Percentiles rank a stretch among this genome's conserved stretches.
Conservation (phyloP, 2,329 filamentous ascomycete species). For the Macrophomina phaseolina region DNA sequence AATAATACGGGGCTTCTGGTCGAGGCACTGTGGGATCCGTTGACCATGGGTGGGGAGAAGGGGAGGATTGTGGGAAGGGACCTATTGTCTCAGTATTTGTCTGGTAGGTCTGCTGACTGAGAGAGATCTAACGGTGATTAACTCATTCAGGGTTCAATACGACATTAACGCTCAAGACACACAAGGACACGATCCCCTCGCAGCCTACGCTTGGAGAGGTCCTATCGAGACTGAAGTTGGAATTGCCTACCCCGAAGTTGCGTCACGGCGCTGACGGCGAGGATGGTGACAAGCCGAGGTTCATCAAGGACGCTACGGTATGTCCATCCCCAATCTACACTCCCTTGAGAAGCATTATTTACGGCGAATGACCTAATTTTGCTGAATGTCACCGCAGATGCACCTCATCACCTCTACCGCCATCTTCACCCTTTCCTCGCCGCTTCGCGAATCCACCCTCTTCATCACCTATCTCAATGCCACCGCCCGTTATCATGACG, state of each 20-base stretch:
- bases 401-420: constrained; percentile 88
- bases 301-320: constrained; percentile 81
- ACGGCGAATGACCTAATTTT: too few relatives aligned
- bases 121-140: not conserved
- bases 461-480: constrained; percentile 82
- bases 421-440: constrained; percentile 81
- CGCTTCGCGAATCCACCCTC: constrained; percentile 73
- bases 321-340: constrained; percentile 21
- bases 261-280: constrained; percentile 48
- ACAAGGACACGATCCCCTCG: constrained; percentile 73
- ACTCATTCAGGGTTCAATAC: constrained; percentile 71
- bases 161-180: constrained; percentile 74
- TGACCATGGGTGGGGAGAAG: constrained; percentile 63
- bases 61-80: constrained; percentile 70
- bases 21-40: constrained; percentile 76
- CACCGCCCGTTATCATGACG: constrained; percentile 82
- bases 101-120: constrained; percentile 57
- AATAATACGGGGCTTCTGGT: constrained; percentile 74
- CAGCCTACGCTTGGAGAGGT: constrained; percentile 75
- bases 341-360: too few relatives aligned
- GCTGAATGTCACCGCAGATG: constrained; percentile 51
- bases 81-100: constrained; percentile 84
- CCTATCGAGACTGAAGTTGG: constrained; percentile 73
- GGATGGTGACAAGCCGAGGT: constrained; percentile 59
- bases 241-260: constrained; percentile 73